Conservation (phyloP, 129 eudicot genomes). For the Logfia minima region DNA sequence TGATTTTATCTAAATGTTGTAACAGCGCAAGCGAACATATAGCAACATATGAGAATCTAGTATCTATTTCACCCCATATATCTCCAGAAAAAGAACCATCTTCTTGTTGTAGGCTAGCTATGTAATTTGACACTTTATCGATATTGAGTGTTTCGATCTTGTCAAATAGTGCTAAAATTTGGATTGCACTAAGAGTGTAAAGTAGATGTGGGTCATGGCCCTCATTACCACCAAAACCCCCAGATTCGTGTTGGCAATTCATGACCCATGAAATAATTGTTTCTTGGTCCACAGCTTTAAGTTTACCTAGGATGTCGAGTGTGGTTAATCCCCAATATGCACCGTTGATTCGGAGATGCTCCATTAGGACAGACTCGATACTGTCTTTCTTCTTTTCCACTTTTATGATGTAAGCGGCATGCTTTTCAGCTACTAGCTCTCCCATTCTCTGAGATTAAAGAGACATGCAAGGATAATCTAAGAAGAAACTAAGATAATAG, state of each 20-base stretch:
- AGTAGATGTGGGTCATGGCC: constrained; percentile 91
- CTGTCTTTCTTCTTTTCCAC: constrained; percentile 77
- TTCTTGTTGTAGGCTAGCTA: constrained; percentile 72
- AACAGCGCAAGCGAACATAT: constrained; percentile 72
- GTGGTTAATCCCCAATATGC: constrained; percentile 96
- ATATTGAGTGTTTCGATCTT: constrained; percentile 62
- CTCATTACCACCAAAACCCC: constrained; percentile 93
- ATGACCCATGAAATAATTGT: constrained; percentile 80
- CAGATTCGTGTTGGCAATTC: constrained; percentile 92
- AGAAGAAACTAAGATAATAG: background rate
- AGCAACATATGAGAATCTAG: constrained; percentile 86
- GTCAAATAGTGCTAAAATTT: constrained; percentile 74
- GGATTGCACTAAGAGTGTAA: constrained; percentile 83
- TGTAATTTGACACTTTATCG: constrained; percentile 63
- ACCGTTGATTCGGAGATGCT: constrained; percentile 84
- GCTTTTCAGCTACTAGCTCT: constrained; percentile 63
- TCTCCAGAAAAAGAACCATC: constrained; percentile 97
- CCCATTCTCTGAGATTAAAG: constrained; percentile 53
- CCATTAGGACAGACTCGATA: constrained; percentile 70
- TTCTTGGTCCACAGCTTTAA: constrained; percentile 66
- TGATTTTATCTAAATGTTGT: constrained; percentile 60
- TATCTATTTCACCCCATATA: constrained; percentile 92
- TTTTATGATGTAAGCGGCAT: constrained; percentile 59
- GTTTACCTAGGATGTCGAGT: constrained; percentile 73
- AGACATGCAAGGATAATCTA: background rate